A percentile compares a stretch with the other conserved stretches of the same genome.
phyloP scores from a whole-genome alignment of 495 filamentous ascomycete species.

The Penicillium samsonianum region DNA sequence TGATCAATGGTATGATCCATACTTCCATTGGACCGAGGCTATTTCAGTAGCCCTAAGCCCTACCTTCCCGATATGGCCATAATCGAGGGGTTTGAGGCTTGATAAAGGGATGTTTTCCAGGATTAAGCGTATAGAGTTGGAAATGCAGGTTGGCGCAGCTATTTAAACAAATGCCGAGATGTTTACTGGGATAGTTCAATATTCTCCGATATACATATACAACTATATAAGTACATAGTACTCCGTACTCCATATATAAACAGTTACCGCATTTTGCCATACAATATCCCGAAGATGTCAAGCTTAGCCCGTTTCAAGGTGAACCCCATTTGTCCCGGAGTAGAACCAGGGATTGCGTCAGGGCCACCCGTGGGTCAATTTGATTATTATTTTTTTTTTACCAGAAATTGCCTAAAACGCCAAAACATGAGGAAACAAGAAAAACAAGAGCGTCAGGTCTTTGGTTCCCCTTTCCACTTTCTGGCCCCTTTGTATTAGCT shows the following conservation, averaged over 20 bases:
- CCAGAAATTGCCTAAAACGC: not conserved
- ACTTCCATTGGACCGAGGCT: slow-evolving; percentile 7
- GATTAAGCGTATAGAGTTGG: not conserved
- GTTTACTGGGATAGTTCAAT: not conserved
- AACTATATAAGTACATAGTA: not conserved
- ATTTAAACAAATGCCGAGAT: not conserved
- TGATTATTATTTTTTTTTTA: not conserved
- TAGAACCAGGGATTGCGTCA: slow-evolving; percentile 17
- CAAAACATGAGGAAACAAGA: not conserved
- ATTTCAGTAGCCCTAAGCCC: slow-evolving; percentile 28
- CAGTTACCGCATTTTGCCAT: not conserved
- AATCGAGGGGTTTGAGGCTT: not conserved
- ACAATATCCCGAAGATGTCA: not conserved
- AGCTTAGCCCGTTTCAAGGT: slow-evolving; percentile 7
- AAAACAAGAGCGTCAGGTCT: not conserved
- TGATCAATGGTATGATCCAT: slow-evolving; percentile 20
- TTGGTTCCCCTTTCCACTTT: slow-evolving; percentile 1
- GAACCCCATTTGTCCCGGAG: not conserved
- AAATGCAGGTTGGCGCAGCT: not conserved
- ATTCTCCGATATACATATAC: not conserved
- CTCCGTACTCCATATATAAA: too few relatives aligned
- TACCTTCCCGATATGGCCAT: slow-evolving; percentile 8
- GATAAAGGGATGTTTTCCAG: not conserved
- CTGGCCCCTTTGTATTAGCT: slow-evolving; percentile 4
- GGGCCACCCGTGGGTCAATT: slow-evolving; percentile 25